These are phyloP conservation scores for Nakazawaea laoshanensis DNA, from an alignment of 805 yeast genomes.

Conservation along the genomic window DNA sequence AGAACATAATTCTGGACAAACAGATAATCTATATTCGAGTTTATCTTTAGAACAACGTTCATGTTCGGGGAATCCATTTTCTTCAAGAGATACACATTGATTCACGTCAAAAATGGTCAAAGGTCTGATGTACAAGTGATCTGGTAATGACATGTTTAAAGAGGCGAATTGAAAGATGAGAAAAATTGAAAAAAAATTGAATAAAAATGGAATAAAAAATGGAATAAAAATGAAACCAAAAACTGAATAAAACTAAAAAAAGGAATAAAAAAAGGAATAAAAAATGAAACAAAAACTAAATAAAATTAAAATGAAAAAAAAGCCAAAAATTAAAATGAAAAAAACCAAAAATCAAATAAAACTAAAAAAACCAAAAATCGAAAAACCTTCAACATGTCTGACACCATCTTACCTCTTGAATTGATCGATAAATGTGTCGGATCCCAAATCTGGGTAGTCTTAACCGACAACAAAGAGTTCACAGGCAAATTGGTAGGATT, in stretches of 20 bases:
- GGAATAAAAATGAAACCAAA: no score
- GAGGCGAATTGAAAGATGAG: no score
- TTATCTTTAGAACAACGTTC: slow-evolving; percentile 67
- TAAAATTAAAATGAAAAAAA: no score
- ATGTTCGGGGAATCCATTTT: slow-evolving; percentile 54
- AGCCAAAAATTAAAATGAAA: no score
- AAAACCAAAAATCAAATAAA: background rate
- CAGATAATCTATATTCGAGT: slow-evolving; percentile 58
- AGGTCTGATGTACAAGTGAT: slow-evolving; percentile 67
- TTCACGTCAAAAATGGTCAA: slow-evolving; percentile 65
- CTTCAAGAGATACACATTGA: slow-evolving; percentile 55
- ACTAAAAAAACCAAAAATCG: background rate
- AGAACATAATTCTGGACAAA: slow-evolving; percentile 85
- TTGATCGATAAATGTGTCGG: slow-evolving; percentile 85
- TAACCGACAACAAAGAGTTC: slow-evolving; percentile 63
- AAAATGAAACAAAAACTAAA: no score
- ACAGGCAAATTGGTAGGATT: slow-evolving; percentile 86
- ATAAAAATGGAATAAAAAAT: no score
- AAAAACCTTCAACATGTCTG: no score
- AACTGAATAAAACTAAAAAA: no score
- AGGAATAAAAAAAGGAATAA: no score
- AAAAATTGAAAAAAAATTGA: no score
- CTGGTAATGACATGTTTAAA: slow-evolving; percentile 25
- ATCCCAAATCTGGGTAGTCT: slow-evolving; percentile 63
- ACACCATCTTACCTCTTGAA: slow-evolving; percentile 64